These are phyloP conservation scores for Sporothrix humicola DNA, from an alignment of 2,329 filamentous ascomycete genomes.

Conservation along the genomic window DNA sequence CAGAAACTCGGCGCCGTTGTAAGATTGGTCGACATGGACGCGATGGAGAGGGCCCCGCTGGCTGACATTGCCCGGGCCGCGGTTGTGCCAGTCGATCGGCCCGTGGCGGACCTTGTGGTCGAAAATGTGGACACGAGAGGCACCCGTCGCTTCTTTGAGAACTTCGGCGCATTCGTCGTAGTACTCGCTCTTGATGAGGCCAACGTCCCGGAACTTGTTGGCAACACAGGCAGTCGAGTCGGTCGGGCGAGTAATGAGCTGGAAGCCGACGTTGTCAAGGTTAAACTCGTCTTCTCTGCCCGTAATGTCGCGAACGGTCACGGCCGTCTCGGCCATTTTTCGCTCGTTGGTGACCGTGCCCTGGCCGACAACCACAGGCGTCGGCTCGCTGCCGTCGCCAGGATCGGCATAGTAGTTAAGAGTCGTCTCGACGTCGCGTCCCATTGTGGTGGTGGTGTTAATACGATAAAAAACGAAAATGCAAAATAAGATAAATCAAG, in stretches of 20 bases:
- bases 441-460: not conserved
- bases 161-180: constrained; percentile 70
- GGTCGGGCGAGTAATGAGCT: constrained; percentile 58
- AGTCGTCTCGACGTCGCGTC: constrained; percentile 45
- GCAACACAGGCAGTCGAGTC: constrained; percentile 48
- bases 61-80: constrained; percentile 65
- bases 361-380: constrained; percentile 45
- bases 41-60: constrained; percentile 59
- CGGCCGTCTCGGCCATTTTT: constrained; percentile 50
- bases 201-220: constrained; percentile 60
- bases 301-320: constrained; percentile 50
- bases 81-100: constrained; percentile 65
- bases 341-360: constrained; percentile 41
- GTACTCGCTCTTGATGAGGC: constrained; percentile 55
- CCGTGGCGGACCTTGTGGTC: constrained; percentile 70
- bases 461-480: not conserved
- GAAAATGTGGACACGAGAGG: constrained; percentile 62
- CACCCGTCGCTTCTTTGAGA: constrained; percentile 53
- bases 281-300: constrained; percentile 67
- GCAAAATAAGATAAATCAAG: not conserved
- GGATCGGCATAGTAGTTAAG: constrained; percentile 51
- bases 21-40: constrained; percentile 55
- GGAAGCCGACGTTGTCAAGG: constrained; percentile 60
- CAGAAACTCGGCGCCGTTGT: constrained; percentile 40
- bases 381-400: constrained; percentile 50